These are phyloP conservation scores for Rhodotorula kratochvilovae DNA, from an alignment of 768 basidiomycete genomes.

Conservation along the genomic window DNA sequence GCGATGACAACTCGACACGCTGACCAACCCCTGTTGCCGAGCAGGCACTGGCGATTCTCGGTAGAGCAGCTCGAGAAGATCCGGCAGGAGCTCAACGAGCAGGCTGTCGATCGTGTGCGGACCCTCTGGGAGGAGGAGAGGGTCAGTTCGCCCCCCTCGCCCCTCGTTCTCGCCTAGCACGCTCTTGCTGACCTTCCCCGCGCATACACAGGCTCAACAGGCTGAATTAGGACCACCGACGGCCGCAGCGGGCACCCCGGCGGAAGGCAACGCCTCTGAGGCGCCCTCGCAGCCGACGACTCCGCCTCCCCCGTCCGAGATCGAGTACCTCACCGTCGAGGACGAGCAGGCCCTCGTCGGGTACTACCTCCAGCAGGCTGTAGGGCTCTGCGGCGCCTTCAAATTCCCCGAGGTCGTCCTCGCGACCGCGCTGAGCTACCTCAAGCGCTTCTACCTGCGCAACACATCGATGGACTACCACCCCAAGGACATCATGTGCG, in stretches of 20 bases:
- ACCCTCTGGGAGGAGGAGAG: conserved; percentile 64
- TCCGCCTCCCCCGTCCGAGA: conserved; percentile 47
- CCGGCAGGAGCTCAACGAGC: conserved; percentile 65
- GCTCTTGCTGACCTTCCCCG: not conserved
- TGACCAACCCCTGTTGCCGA: conserved; percentile 40
- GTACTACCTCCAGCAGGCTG: conserved; percentile 80
- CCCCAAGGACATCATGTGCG: conserved; percentile 95
- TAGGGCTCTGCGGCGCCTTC: conserved; percentile 73
- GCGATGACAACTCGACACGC: not conserved
- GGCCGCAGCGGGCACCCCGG: conserved; percentile 6
- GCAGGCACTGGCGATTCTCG: conserved; percentile 84
- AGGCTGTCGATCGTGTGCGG: conserved; percentile 71
- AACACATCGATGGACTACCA: conserved; percentile 99
- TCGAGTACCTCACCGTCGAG: conserved; percentile 68
- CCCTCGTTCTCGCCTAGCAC: not conserved
- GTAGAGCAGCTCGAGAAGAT: conserved; percentile 59
- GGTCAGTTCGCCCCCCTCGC: conserved; percentile 37
- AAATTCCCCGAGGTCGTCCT: conserved; percentile 87
- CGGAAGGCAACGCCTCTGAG: conserved; percentile 53
- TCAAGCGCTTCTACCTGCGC: conserved; percentile 94
- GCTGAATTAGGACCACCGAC: not conserved
- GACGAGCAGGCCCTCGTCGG: conserved; percentile 87
- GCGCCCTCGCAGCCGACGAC: conserved; percentile 6
- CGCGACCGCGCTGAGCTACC: conserved; percentile 81
- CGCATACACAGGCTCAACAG: not conserved